Percentiles rank a stretch among this genome's conserved stretches.
These are phyloP conservation scores for Phaseolus coccineus DNA, from an alignment of 331 rosid species.

Conservation along the genomic window DNA sequence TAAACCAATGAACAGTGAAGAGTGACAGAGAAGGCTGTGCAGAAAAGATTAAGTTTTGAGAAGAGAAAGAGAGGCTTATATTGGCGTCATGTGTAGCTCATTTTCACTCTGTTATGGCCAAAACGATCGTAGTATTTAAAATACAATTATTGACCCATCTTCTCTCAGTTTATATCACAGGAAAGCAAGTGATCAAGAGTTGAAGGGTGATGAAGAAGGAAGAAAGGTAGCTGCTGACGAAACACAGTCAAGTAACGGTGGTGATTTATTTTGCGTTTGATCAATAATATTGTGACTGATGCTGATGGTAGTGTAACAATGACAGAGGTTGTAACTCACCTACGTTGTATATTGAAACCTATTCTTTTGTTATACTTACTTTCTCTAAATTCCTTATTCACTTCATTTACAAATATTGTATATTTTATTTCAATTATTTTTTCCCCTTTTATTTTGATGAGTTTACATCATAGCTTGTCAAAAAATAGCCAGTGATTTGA, in stretches of 20 bases:
- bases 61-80: background rate
- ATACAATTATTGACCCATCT: constrained; percentile 23
- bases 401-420: background rate
- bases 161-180: constrained; percentile 10
- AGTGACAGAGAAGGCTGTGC: background rate
- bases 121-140: constrained; percentile 14
- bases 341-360: constrained; percentile 3
- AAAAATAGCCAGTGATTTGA: background rate
- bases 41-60: background rate
- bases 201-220: constrained; percentile 40
- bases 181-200: constrained; percentile 37
- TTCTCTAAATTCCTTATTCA: background rate
- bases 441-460: background rate
- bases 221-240: constrained; percentile 38
- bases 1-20: background rate
- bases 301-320: constrained; percentile 48
- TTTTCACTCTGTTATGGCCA: constrained; percentile 29
- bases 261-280: constrained; percentile 17
- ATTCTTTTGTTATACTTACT: background rate
- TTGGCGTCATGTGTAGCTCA: background rate
- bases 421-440: background rate
- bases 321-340: constrained; percentile 27
- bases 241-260: constrained; percentile 44
- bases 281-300: constrained; percentile 42
- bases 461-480: background rate